phyloP scores from a whole-genome alignment of 169 alveolate genomes.

The Pseudocohnilembus persalinus region DNA sequence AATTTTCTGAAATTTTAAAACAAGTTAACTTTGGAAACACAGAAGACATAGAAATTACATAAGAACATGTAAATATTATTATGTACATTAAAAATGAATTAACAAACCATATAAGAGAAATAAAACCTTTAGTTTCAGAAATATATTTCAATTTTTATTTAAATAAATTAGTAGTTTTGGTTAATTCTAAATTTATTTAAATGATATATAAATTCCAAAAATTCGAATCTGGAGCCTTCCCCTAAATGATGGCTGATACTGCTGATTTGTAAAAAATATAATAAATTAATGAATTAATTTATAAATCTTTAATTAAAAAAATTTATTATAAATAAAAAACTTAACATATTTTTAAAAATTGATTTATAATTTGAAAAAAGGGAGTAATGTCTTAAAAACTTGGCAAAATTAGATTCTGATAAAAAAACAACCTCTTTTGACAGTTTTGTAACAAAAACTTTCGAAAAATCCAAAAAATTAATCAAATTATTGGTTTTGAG shows the following conservation, averaged over 20 bases:
- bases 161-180: constrained; percentile 31
- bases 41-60: constrained; percentile 16
- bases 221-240: constrained; percentile 20
- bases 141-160: constrained; percentile 38
- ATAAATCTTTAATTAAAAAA: constrained; percentile 24
- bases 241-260: constrained; percentile 19
- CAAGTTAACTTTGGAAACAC: constrained; percentile 36
- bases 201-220: constrained; percentile 39
- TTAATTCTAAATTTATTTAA: constrained; percentile 26
- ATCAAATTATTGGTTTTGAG: constrained; percentile 41
- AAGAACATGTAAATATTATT: constrained; percentile 26
- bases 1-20: constrained; percentile 7
- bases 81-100: constrained; percentile 18
- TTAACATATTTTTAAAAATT: no score
- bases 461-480: constrained; percentile 34
- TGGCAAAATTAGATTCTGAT: constrained; percentile 11
- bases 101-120: neutral
- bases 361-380: neutral
- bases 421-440: constrained; percentile 8
- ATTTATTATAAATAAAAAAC: no score
- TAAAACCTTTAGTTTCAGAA: constrained; percentile 20
- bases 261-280: constrained; percentile 23
- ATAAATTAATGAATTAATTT: constrained; percentile 30
- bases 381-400: constrained; percentile 11
- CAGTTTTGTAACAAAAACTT: constrained; percentile 19